phyloP scores from a whole-genome alignment of 2,329 filamentous ascomycete genomes.

The Chaetothyriales sp. region DNA sequence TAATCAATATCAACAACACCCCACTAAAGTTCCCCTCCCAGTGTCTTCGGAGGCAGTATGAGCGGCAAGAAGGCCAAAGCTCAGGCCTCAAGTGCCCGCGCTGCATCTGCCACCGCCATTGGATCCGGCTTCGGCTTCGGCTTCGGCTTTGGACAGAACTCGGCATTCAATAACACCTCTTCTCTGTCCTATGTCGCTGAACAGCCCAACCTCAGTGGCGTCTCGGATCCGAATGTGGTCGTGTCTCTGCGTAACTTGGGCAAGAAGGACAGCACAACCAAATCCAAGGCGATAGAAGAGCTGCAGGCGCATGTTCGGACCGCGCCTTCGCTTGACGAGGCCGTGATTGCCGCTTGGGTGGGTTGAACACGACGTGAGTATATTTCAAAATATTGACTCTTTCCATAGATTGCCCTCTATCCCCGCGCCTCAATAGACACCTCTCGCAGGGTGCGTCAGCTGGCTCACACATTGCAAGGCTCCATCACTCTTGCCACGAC shows the following conservation, averaged over 20 bases:
- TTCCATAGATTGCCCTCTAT: slow-evolving; percentile 60
- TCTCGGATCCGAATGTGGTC: slow-evolving; percentile 67
- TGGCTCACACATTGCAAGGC: slow-evolving; percentile 63
- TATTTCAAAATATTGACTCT: slow-evolving; percentile 1
- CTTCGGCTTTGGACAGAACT: slow-evolving; percentile 30
- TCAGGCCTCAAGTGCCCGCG: slow-evolving; percentile 49
- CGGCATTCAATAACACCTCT: slow-evolving; percentile 23
- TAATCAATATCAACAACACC: not conserved
- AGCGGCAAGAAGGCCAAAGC: slow-evolving; percentile 46
- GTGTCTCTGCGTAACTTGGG: slow-evolving; percentile 84
- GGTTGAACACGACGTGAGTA: slow-evolving; percentile 20
- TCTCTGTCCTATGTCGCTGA: slow-evolving; percentile 74
- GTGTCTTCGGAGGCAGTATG: slow-evolving; percentile 25
- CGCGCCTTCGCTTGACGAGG: slow-evolving; percentile 33
- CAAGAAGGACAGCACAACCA: slow-evolving; percentile 88
- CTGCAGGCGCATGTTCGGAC: slow-evolving; percentile 48
- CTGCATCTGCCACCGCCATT: slow-evolving; percentile 33
- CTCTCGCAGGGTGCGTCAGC: slow-evolving; percentile 70
- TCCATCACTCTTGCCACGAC: slow-evolving; percentile 44
- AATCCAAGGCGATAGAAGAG: slow-evolving; percentile 79
- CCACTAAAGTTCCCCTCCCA: not conserved
- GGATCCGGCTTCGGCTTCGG: slow-evolving; percentile 26
- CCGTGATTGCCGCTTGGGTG: slow-evolving; percentile 80
- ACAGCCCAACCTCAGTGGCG: slow-evolving; percentile 60
- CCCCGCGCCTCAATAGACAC: slow-evolving; percentile 83